Evolutionary conservation across 805 yeast species (phyloP).

Genomic region (Zygoascus ofunaensis): DNA sequence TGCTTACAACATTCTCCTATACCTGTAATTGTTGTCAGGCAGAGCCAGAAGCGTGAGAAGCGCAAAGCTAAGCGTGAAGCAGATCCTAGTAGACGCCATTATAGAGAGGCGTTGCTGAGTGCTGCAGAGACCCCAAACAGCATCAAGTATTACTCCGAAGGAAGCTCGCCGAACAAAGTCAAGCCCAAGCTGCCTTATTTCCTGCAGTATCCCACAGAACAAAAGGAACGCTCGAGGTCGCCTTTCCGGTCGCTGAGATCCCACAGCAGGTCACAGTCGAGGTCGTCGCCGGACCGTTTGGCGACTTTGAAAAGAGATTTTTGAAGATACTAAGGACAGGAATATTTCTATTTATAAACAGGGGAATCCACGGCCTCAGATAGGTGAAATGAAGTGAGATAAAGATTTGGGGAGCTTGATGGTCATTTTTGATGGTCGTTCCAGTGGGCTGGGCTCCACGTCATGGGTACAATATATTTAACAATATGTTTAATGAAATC

Average conservation of each 20-base stretch:
- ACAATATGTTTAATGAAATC: too few relatives aligned
- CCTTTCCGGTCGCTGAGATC: not conserved
- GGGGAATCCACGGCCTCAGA: too few relatives aligned
- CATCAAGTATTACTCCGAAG: conserved; percentile 9
- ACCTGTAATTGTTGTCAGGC: conserved; percentile 40
- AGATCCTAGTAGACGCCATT: conserved; percentile 23
- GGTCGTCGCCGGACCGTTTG: not conserved
- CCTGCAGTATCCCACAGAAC: not conserved
- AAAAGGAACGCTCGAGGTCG: not conserved
- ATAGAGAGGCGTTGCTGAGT: conserved; percentile 8
- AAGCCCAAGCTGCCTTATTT: conserved; percentile 12
- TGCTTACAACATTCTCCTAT: conserved; percentile 39
- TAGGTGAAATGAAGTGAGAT: too few relatives aligned
- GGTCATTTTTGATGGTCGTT: too few relatives aligned
- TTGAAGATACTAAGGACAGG: too few relatives aligned
- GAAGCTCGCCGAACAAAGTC: conserved; percentile 11
- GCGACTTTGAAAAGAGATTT: too few relatives aligned
- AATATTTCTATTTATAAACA: too few relatives aligned
- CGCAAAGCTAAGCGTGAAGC: conserved; percentile 27
- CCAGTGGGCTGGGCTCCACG: too few relatives aligned
- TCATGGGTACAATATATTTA: too few relatives aligned
- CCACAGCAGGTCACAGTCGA: not conserved
- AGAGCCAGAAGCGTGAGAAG: conserved; percentile 28
- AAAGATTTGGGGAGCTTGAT: too few relatives aligned
- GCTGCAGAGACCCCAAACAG: not conserved